Percentiles rank a stretch among this genome's conserved stretches.
Conservation (phyloP, 106 monocot species). For the Dioscorea alata region DNA sequence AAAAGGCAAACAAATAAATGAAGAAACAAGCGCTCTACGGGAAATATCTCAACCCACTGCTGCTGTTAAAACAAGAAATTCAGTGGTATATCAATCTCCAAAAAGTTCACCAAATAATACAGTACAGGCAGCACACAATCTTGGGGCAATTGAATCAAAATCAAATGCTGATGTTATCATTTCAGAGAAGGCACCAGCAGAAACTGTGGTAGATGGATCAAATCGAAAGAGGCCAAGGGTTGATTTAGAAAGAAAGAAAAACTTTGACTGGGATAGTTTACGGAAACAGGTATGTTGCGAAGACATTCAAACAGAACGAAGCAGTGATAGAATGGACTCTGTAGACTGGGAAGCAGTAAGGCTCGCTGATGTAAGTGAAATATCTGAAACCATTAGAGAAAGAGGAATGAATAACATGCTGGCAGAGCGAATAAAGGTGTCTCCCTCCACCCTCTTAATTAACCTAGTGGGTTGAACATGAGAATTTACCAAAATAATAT, state of each 20-base stretch:
- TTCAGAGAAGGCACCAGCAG: background rate
- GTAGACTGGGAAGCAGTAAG: slow-evolving; percentile 76
- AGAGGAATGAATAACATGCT: slow-evolving; percentile 73
- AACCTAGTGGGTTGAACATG: background rate
- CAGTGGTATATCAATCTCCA: no score
- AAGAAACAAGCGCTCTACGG: no score
- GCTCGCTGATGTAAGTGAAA: slow-evolving; percentile 42
- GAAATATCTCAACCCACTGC: no score
- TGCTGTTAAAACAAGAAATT: no score
- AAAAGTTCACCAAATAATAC: no score
- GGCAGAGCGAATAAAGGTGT: slow-evolving; percentile 82
- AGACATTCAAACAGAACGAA: slow-evolving; percentile 21
- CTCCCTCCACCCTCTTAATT: background rate
- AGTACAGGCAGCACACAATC: no score
- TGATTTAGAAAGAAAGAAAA: slow-evolving; percentile 1
- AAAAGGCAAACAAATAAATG: no score
- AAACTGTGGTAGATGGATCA: background rate
- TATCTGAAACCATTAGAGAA: slow-evolving; percentile 53
- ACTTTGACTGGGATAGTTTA: slow-evolving; percentile 33
- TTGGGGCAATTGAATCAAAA: no score
- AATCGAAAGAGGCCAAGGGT: slow-evolving; percentile 2
- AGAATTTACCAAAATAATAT: background rate
- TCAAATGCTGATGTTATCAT: no score
- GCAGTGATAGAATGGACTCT: slow-evolving; percentile 39
- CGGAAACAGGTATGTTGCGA: slow-evolving; percentile 17